Conservation (phyloP, 164 flowering plant genomes). For the Euptelea pleiosperma region DNA sequence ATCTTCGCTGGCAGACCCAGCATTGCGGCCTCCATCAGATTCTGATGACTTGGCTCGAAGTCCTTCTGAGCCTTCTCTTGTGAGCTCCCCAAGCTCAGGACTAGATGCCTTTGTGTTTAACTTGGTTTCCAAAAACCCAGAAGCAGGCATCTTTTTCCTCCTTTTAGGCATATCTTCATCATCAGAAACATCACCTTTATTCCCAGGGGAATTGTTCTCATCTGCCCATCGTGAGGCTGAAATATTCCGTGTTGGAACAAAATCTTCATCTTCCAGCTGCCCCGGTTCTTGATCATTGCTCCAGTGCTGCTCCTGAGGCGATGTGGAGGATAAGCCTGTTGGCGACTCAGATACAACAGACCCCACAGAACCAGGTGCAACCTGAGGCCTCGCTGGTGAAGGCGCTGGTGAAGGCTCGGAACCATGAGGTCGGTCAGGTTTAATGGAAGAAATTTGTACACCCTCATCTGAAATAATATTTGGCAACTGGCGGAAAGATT, state of each 20-base stretch:
- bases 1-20: constrained; percentile 45
- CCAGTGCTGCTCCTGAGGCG: constrained; percentile 22
- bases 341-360: constrained; percentile 27
- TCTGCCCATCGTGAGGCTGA: constrained; percentile 94
- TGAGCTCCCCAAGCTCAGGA: constrained; percentile 53
- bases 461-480: constrained; percentile 26
- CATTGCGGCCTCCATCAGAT: constrained; percentile 41
- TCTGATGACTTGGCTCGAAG: constrained; percentile 40
- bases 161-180: constrained; percentile 34
- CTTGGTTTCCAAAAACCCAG: constrained; percentile 32
- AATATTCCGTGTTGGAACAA: constrained; percentile 53
- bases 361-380: constrained; percentile 11
- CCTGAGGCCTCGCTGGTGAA: constrained; percentile 24
- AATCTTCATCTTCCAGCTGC: constrained; percentile 56
- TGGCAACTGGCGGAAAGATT: constrained; percentile 36
- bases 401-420: constrained; percentile 24
- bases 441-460: constrained; percentile 28
- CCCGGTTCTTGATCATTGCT: constrained; percentile 33
- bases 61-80: constrained; percentile 44
- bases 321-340: constrained; percentile 21
- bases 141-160: constrained; percentile 37
- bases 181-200: constrained; percentile 62
- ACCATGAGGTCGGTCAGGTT: constrained; percentile 14
- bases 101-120: constrained; percentile 29
- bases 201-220: constrained; percentile 53